These are phyloP conservation scores for Coemansia sp. DNA, from an alignment of 192 early-diverging fungal species.

Conservation along the genomic window DNA sequence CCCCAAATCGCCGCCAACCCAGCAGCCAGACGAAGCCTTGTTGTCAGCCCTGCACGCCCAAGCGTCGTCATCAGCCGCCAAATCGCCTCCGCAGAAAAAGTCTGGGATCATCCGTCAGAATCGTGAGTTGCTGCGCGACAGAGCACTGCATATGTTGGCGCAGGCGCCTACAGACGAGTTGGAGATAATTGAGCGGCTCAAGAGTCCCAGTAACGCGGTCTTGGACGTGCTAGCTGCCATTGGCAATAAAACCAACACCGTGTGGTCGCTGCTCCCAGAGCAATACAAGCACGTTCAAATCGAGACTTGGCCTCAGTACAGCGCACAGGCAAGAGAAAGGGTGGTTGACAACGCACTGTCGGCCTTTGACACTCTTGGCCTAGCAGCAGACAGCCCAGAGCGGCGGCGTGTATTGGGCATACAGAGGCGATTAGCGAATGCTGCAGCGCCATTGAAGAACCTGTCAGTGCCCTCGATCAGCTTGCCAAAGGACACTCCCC, in stretches of 20 bases:
- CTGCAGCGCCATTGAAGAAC: background rate
- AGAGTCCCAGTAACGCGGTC: slow-evolving; percentile 14
- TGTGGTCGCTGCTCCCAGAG: slow-evolving; percentile 56
- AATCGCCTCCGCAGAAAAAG: slow-evolving; percentile 44
- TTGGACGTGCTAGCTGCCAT: slow-evolving; percentile 21
- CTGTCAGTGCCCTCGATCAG: slow-evolving; percentile 7
- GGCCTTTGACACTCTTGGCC: slow-evolving; percentile 59
- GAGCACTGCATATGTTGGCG: slow-evolving; percentile 38
- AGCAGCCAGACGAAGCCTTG: background rate
- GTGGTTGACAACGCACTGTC: slow-evolving; percentile 49
- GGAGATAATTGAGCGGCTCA: slow-evolving; percentile 16
- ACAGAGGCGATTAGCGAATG: slow-evolving; percentile 10
- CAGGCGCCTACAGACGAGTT: slow-evolving; percentile 16
- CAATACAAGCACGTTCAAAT: slow-evolving; percentile 58
- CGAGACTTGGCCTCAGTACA: slow-evolving; percentile 58
- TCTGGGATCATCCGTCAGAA: slow-evolving; percentile 47
- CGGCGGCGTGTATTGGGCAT: slow-evolving; percentile 28
- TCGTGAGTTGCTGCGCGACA: slow-evolving; percentile 40
- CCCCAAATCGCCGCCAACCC: background rate
- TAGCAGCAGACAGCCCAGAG: slow-evolving; percentile 54
- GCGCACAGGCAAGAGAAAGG: slow-evolving; percentile 27
- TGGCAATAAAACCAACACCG: slow-evolving; percentile 12
- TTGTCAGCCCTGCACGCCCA: background rate
- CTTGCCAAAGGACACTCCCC: slow-evolving; percentile 14
- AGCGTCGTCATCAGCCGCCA: background rate